Conservation (phyloP, 2,329 filamentous ascomycete species). For the Ophiostoma quercus region DNA sequence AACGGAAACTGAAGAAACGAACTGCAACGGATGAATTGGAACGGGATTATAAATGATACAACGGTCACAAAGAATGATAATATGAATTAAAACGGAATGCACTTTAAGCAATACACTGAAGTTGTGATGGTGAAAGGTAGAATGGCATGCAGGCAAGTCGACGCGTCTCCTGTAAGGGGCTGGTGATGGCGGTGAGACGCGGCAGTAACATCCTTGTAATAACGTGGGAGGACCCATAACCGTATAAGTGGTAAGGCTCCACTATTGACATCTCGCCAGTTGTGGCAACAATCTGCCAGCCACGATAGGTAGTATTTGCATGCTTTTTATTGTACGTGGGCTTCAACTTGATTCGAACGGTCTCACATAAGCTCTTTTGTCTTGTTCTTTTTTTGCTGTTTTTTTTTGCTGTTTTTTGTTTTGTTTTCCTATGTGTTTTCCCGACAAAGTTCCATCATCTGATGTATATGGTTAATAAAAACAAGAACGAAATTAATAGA, state of each 20-base stretch:
- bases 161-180: background rate
- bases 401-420: too few relatives aligned
- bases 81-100: background rate
- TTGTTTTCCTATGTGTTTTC: too few relatives aligned
- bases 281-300: too few relatives aligned
- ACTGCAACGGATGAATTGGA: background rate
- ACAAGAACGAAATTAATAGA: too few relatives aligned
- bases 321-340: background rate
- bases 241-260: background rate
- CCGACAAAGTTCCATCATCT: too few relatives aligned
- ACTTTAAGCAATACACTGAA: background rate
- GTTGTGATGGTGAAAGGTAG: background rate
- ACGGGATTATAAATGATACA: background rate
- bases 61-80: too few relatives aligned
- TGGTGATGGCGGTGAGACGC: background rate
- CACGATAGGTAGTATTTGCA: background rate
- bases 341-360: too few relatives aligned
- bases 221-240: background rate
- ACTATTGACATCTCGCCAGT: too few relatives aligned
- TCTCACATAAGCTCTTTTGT: too few relatives aligned
- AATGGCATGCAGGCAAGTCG: background rate
- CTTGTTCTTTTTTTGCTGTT: too few relatives aligned
- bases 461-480: too few relatives aligned
- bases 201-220: background rate
- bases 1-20: background rate